Base-by-base conservation (phyloP, 2,329 filamentous ascomycete species). In the Cladosporium sp. region DNA sequence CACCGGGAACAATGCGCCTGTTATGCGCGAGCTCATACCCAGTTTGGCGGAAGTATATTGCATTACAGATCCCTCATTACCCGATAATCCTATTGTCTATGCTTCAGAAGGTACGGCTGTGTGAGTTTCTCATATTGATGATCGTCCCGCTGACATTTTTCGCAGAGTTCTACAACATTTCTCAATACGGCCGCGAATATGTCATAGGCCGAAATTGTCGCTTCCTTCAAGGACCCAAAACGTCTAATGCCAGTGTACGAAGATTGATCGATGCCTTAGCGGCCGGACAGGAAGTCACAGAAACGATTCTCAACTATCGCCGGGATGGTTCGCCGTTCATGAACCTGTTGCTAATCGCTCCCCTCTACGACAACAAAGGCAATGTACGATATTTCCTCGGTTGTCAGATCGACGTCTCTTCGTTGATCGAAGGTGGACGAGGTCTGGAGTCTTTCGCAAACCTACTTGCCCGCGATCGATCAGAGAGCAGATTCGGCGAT, bases 21-120 rank as follows among this genome's bases (percentile, higher is more conserved):
- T 75, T 9, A 74, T 75, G 71, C 67, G 68, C 9, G 73, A 77
- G 42, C 60, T 77, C 42, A 72, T 77, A 1, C 71, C 72, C 1
- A 74, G 73, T 37, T 59, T 79, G 36, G 76, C 75, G 30, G 76
- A 78, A 61, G 74, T 77, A 2, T 79, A 77, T 60, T 79, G 76
- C 58, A 66, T 79, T 6, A 73, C 74, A 2, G 76, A 78, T 64
- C 76, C 76, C 9, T 73, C 71, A 15, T 62, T 75, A 36, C 66
- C 69, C 9, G 76, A 78, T 62, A 78, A 77, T 60, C 76, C 76
- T 2, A 77, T 78, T 57, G 72, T 78, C 1, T 78, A 76, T 63
- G 75, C 76, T 34, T 76, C 73, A 15, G 72, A 77, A 61, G 71
- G 70, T 73, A 45, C 47, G 65, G 12, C 15, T 15, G 15, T 22